Base-by-base conservation (phyloP, 257 asterid species). In the Schizonepeta tenuifolia region DNA sequence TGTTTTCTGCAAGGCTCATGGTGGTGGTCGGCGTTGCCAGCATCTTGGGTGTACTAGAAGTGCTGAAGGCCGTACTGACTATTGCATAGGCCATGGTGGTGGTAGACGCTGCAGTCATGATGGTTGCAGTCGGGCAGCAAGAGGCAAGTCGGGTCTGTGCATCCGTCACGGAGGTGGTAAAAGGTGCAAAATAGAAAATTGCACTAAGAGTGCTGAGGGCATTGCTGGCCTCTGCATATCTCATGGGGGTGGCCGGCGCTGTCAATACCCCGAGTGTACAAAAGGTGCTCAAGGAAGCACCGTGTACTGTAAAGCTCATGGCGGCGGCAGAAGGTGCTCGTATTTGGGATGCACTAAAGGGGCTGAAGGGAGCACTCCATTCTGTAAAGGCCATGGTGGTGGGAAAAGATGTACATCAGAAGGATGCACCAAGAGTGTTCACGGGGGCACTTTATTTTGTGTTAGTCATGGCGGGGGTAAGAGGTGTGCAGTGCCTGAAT, bases 1-100 rank as follows among this genome's bases (percentile, higher is more conserved):
- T 0, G 83, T 83, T 86, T 93, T 87, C 80, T 93, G 98, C 82
- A 93, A 93, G 83, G 96, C 96, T 58, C 98, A 93, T 40, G 98
- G 97, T 60, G 98, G 98, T 20, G 98, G 98, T 44, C 89, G 97
- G 6, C 80, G 98, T 6, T 89, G 92, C 72, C 85, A 85, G 66
- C 74, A 72, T 68, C 89, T 89, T 20, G 92, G 95, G 2, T 88
- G 95, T 58, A 86, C 95, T 10, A 88, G 76, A 74, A 88, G 92
- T 64, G 91, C 95, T 0, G 89, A 86, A 74, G 91, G 95, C 31
- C 86, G 85, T 14, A 86, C 95, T 0, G 87, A 84, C 31, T 83
- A 75, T 62, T 88, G 95, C 77, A 86, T 88, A 22, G 71, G 78
- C 15, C 95, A 88, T 21, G 91, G 91, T 35, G 91, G 95, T 12